Evolutionary conservation across 2,329 filamentous ascomycete genomes (phyloP), one percentile per base, ranked within the genome.

Genomic region (Paecilomyces variotii): DNA sequence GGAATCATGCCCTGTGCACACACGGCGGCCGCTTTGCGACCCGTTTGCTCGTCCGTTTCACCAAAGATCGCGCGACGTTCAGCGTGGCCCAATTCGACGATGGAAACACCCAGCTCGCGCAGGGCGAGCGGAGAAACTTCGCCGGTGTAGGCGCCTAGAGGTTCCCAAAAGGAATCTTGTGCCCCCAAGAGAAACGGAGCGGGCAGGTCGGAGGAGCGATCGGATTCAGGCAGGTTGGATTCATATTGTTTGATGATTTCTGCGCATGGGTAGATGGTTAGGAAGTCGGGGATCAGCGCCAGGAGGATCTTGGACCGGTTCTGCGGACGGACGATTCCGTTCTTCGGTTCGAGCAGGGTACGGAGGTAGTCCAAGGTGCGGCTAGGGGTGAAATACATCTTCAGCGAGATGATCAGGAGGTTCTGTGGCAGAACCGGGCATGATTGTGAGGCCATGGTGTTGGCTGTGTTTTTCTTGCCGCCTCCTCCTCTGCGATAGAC

Each of bases 21-120:
- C 0, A 84, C 84, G 0, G 89, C 89, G 0, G 80, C 81, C 0
- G 88, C 89, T 74, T 94, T 94, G 60, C 76, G 81, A 0, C 85
- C 86, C 0, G 87, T 83, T 50, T 80, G 76, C 14, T 78, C 80
- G 66, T 94, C 88, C n/a, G 85, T 88, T 78, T 95, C 90, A 14
- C 82, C 82, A 67, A 92, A 91, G 24, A 90, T 70, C 2, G 84
- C 75, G 55, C 89, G 80, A 4, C 90, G 82, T 74, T 95, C 91
- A 1, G 90, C 90, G 70, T 95, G 91, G 0, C 89, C 89, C 4
- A 95, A 78, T 69, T 92, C 89, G 9, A 94, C 87, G 54, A 95
- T 82, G 19, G 78, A 80, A 55, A 85, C 88, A 49, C 89, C 89
- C 0, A 88, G 80, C 59, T 88, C 83, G 55, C 79, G 76, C 26